Base-by-base conservation (phyloP, 169 alveolate species). In the Amoebophrya sp. region DNA sequence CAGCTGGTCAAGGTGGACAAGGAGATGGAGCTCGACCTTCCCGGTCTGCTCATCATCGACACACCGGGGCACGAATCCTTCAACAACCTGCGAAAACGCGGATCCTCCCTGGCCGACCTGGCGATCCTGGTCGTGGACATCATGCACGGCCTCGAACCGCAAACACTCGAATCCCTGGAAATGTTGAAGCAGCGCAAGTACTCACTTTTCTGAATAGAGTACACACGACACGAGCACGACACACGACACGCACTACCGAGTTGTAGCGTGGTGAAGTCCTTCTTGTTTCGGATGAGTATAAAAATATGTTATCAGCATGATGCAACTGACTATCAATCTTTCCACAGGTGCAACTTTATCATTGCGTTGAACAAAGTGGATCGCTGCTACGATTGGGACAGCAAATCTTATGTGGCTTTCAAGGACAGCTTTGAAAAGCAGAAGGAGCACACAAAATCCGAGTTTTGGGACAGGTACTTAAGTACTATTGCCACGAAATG, bases 51-150 rank as follows among this genome's bases (percentile, higher is more conserved):
- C 91, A 97, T 99, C 91, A 99, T 98, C 89, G 99, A 99, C 95
- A 99, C 99, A 23, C 99, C 99, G 10, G 99, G 99, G 14, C 99
- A 99, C 96, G 99, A 98, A 92, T 96, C 98, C 66, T 94, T 94
- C 90, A 94, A 93, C 91, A 94, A 94, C 89, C 89, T 93, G 77
- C 92, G 93, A 93, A 98, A 99, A 91, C 97, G 99, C 89, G 99
- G 99, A 35, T 98, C 99, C n/a, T 97, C 99, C 0, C 95, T 99
- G 77, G 98, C 99, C 93, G 99, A 99, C 93, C 94, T 99, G 53
- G 99, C 99, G 14, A 98, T 99, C 66, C 95, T 99, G 77, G 99
- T 99, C 77, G 98, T 99, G n/a, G 99, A 99, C 95, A 96, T 99
- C 92, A 98, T 98, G 99, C 99, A 98, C 95, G 99, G 99, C 33